These are phyloP conservation scores for Suillus americanus DNA, from an alignment of 768 basidiomycete species.

Conservation along the genomic window DNA sequence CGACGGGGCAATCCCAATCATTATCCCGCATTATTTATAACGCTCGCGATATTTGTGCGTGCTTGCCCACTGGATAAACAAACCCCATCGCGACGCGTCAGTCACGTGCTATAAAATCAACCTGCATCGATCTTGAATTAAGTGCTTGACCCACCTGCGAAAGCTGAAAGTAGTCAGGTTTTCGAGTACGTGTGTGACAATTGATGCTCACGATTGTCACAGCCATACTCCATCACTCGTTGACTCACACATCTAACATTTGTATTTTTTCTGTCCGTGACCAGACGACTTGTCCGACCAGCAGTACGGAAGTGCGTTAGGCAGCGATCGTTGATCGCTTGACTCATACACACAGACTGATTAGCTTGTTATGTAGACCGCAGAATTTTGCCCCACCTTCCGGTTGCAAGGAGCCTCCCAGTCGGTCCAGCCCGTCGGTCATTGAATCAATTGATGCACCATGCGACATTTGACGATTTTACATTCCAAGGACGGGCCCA, in stretches of 20 bases:
- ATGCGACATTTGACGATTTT: not conserved
- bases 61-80: not conserved
- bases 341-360: not conserved
- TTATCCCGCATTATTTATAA: not conserved
- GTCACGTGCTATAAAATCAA: not conserved
- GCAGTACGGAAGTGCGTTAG: too few species aligned
- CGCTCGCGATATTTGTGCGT: not conserved
- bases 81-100: not conserved
- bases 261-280: too few species aligned
- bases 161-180: too few species aligned
- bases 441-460: not conserved
- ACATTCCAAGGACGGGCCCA: not conserved
- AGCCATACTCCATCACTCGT: too few species aligned
- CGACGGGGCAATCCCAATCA: not conserved
- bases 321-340: not conserved
- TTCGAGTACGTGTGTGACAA: too few species aligned
- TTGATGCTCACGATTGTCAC: not conserved
- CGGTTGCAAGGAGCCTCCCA: not conserved
- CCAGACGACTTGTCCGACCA: too few species aligned
- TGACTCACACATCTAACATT: too few species aligned
- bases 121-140: too few species aligned
- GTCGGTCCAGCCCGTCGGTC: not conserved
- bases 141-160: too few species aligned
- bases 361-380: not conserved
- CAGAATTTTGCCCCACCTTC: not conserved